Base-by-base conservation (phyloP, 2,329 filamentous ascomycete genomes). In the Aspergillus sp. region DNA sequence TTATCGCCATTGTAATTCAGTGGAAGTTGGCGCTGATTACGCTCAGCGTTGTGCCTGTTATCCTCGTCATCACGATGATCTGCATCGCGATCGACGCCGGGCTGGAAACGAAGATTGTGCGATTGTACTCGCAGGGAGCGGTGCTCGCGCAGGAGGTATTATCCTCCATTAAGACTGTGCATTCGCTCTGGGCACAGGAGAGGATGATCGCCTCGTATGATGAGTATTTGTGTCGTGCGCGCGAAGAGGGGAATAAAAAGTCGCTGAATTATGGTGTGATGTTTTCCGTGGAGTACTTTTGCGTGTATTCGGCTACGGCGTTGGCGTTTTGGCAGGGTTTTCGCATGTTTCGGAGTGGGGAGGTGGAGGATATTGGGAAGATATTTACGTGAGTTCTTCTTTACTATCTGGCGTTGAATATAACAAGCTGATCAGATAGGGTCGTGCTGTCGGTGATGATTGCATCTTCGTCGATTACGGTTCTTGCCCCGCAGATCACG, bases 81-180 rank as follows among this genome's bases (percentile, higher is more conserved):
- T 58, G 54, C 28, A 48, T 61, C 7, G 40, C 39, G 5, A 26
- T 56, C 3, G 45, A 58, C 10, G 49, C 56, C n/a, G 49, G 44
- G 33, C 36, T 62, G 1, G 60, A 62, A 39, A 44, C 47, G 7
- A 55, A 54, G 36, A 48, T 62, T 7, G 48, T 59, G 27, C 47
- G 57, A 1, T 64, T 73, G n/a, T 71, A 75, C 41, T 69, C 70
- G 6, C 61, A 66, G 44, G 74, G 70, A 4, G 70, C 65, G 2
- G 54, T 64, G 4, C 55, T 77, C 4, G 73, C 73, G 1, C 69
- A 76, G 54, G 74, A 77, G 45, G 68, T 71, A 0, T 63, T 77
- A 34, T 67, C 65, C 2, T 71, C 68, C 4, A 69, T 77, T 43
- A 64, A 67, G 7, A 77, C 71, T 0, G 69, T 77, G 12, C 66